Evolutionary conservation across 2,329 filamentous ascomycete genomes (phyloP).

Genomic region (Aureobasidium leucospermi): DNA sequence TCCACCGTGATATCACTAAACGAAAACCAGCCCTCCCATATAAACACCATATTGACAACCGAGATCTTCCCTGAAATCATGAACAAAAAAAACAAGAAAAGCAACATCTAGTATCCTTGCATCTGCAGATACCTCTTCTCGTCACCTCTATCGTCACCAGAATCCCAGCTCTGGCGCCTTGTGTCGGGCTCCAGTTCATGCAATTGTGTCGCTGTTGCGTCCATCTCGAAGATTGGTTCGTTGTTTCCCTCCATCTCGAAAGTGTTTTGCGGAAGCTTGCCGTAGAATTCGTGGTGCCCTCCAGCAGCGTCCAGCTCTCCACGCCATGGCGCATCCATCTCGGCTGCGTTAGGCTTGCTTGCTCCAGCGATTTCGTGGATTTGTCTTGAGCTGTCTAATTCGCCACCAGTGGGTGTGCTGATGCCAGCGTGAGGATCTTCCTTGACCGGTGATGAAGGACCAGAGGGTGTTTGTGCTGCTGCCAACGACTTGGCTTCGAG

Average conservation of each 20-base stretch:
- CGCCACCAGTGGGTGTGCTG: conserved; percentile 25
- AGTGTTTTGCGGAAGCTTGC: conserved; percentile 13
- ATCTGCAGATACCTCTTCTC: conserved; percentile 16
- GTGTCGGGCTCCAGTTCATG: conserved; percentile 19
- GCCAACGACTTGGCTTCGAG: conserved; percentile 24
- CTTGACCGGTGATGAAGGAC: conserved; percentile 9
- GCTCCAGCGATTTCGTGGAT: conserved; percentile 28
- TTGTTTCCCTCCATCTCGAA: conserved; percentile 21
- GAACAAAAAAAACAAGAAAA: background rate
- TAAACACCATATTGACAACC: background rate
- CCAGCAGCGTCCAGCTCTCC: conserved; percentile 24
- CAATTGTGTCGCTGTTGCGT: conserved; percentile 20
- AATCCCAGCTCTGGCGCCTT: conserved; percentile 13
- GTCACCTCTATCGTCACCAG: conserved; percentile 9
- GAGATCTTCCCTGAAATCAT: background rate
- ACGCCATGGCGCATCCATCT: conserved; percentile 27
- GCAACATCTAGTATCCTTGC: conserved; percentile 1
- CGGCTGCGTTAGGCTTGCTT: conserved; percentile 21
- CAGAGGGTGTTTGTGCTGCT: conserved; percentile 14
- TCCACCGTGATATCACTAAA: background rate
- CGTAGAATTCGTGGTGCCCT: conserved; percentile 17
- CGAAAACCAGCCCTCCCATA: background rate
- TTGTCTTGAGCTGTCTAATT: conserved; percentile 25
- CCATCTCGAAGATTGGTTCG: conserved; percentile 24
- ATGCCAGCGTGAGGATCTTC: conserved; percentile 21